Percentiles rank a stretch among this genome's conserved stretches.
phyloP scores from a whole-genome alignment of 805 yeast genomes.

The Metschnikowia aberdeeniae region DNA sequence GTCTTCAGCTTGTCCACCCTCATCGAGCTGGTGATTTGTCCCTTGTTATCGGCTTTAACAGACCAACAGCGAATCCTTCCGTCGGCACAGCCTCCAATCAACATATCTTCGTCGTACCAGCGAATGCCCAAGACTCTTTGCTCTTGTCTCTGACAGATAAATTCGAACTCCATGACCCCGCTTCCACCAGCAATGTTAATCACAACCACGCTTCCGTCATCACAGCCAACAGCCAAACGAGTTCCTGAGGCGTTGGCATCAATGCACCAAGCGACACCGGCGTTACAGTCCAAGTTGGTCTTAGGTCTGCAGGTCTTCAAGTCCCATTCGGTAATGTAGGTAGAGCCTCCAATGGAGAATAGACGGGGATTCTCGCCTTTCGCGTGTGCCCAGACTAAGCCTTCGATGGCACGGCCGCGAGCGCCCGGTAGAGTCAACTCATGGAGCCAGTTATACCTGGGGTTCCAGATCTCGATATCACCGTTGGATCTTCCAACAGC shows the following conservation, averaged over 20 bases:
- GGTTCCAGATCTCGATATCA: constrained; percentile 94
- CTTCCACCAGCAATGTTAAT: constrained; percentile 81
- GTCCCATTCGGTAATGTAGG: constrained; percentile 91
- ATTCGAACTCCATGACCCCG: constrained; percentile 75
- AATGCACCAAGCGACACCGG: constrained; percentile 91
- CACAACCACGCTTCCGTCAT: constrained; percentile 85
- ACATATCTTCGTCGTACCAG: constrained; percentile 62
- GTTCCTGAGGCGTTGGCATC: constrained; percentile 58
- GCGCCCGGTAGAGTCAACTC: constrained; percentile 74
- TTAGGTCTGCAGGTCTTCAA: constrained; percentile 66
- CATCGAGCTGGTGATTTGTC: constrained; percentile 78
- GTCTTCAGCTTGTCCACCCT: constrained; percentile 84
- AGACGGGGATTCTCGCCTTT: constrained; percentile 56
- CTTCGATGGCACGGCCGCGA: constrained; percentile 81
- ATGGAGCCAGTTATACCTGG: constrained; percentile 74
- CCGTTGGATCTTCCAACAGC: constrained; percentile 95
- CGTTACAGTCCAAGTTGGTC: constrained; percentile 79
- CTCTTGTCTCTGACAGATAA: constrained; percentile 77
- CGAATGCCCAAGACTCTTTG: constrained; percentile 73
- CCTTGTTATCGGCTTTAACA: constrained; percentile 41
- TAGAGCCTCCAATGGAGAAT: constrained; percentile 92
- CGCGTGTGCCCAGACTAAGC: constrained; percentile 69
- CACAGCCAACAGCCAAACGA: constrained; percentile 86
- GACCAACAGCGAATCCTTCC: constrained; percentile 86
- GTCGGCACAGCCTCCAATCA: constrained; percentile 95